phyloP scores from a whole-genome alignment of 2,329 filamentous ascomycete genomes.

The Xylariaceae sp. region DNA sequence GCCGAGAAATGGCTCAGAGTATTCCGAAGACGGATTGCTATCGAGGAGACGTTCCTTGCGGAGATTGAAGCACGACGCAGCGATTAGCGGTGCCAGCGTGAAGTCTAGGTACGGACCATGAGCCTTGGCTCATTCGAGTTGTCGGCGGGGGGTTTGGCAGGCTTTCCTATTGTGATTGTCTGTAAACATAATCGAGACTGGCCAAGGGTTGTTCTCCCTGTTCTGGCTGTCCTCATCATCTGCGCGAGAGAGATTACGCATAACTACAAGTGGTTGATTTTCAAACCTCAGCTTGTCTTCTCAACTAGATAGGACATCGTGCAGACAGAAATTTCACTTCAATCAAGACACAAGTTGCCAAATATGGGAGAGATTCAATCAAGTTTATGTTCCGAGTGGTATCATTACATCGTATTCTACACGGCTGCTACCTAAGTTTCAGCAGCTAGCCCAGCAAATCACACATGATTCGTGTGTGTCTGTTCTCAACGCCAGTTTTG shows the following conservation, averaged over 20 bases:
- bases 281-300: not conserved
- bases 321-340: not conserved
- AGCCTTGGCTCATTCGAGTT: not conserved
- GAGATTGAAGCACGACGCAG: slow-evolving; percentile 20
- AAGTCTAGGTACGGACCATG: slow-evolving; percentile 40
- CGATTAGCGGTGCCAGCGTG: slow-evolving; percentile 5
- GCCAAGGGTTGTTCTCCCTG: not conserved
- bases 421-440: slow-evolving; percentile 9
- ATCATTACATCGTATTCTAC: slow-evolving; percentile 28
- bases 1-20: slow-evolving; percentile 80
- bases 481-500: slow-evolving; percentile 10
- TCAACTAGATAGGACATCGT: not conserved
- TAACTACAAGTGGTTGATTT: not conserved
- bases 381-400: slow-evolving; percentile 17
- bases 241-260: not conserved
- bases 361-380: not conserved
- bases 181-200: not conserved
- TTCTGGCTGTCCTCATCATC: not conserved
- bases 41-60: slow-evolving; percentile 63
- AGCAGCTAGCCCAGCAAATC: slow-evolving; percentile 4
- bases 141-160: too few relatives aligned
- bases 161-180: not conserved
- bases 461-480: not conserved
- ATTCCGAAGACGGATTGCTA: slow-evolving; percentile 73
- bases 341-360: not conserved